These are phyloP conservation scores for Claviceps maximensis DNA, from an alignment of 2,329 filamentous ascomycete species.

Conservation along the genomic window DNA sequence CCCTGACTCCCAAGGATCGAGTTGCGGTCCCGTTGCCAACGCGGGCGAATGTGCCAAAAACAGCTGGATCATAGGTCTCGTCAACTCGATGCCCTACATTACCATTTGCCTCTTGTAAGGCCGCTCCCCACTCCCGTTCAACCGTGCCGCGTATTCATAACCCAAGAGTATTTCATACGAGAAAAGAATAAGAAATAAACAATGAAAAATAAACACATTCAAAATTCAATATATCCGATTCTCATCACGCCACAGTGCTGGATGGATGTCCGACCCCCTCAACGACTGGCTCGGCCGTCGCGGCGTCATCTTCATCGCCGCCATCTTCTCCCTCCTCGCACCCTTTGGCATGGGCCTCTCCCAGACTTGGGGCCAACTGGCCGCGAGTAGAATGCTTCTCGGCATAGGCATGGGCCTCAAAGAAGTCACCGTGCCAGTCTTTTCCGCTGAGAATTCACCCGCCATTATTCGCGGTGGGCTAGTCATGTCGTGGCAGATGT, in stretches of 20 bases:
- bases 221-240: background rate
- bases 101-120: slow-evolving; percentile 27
- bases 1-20: slow-evolving; percentile 15
- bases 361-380: slow-evolving; percentile 45
- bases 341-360: slow-evolving; percentile 46
- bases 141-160: background rate
- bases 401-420: slow-evolving; percentile 48
- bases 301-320: slow-evolving; percentile 50
- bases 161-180: background rate
- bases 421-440: slow-evolving; percentile 36
- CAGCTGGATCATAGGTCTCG: slow-evolving; percentile 46
- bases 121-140: background rate
- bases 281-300: slow-evolving; percentile 47
- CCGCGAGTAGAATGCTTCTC: slow-evolving; percentile 36
- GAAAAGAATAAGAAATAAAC: no score
- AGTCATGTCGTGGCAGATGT: slow-evolving; percentile 43
- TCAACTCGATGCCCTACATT: slow-evolving; percentile 38
- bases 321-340: slow-evolving; percentile 47
- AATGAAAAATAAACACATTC: no score
- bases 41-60: slow-evolving; percentile 30
- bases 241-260: slow-evolving; percentile 24
- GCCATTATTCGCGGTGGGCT: slow-evolving; percentile 38
- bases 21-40: slow-evolving; percentile 19
- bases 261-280: slow-evolving; percentile 49
- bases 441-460: slow-evolving; percentile 38